These are phyloP conservation scores for Cyclanthera cordifolia DNA, from an alignment of 306 rosid genomes.

Conservation along the genomic window DNA sequence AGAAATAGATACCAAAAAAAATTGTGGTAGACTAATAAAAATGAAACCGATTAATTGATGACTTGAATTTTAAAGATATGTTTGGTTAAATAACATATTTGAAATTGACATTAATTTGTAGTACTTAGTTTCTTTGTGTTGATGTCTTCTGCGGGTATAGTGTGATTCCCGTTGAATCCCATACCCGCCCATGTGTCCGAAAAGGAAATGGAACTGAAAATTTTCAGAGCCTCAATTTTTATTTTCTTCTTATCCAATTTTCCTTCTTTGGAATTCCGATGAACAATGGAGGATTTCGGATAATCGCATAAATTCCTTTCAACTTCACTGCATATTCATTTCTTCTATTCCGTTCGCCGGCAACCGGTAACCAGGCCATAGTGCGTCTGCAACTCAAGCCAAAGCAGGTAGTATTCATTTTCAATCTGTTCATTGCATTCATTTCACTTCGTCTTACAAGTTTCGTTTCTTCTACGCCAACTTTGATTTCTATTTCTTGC, in stretches of 20 bases:
- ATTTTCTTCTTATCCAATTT: constrained; percentile 1
- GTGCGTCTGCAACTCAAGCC: neutral
- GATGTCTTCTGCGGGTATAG: no score
- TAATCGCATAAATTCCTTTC: neutral
- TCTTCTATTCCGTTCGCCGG: neutral
- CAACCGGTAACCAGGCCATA: neutral
- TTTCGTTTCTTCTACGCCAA: neutral
- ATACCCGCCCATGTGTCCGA: constrained; percentile 1
- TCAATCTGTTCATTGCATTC: neutral
- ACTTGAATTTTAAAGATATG: no score
- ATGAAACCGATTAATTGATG: no score
- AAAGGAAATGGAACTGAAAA: constrained; percentile 27
- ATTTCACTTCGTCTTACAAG: neutral
- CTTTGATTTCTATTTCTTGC: neutral
- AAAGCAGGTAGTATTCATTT: neutral
- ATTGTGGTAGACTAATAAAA: no score
- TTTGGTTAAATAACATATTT: no score
- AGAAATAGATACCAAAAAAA: no score
- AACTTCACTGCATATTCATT: neutral
- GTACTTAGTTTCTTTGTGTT: no score
- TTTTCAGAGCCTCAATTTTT: constrained; percentile 6
- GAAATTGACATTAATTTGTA: no score
- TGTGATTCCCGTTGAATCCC: no score
- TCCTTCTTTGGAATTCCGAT: neutral
- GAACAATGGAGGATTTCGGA: neutral